These are phyloP conservation scores for Crithidia expoeki DNA, from an alignment of 208 protist species.

Conservation along the genomic window DNA sequence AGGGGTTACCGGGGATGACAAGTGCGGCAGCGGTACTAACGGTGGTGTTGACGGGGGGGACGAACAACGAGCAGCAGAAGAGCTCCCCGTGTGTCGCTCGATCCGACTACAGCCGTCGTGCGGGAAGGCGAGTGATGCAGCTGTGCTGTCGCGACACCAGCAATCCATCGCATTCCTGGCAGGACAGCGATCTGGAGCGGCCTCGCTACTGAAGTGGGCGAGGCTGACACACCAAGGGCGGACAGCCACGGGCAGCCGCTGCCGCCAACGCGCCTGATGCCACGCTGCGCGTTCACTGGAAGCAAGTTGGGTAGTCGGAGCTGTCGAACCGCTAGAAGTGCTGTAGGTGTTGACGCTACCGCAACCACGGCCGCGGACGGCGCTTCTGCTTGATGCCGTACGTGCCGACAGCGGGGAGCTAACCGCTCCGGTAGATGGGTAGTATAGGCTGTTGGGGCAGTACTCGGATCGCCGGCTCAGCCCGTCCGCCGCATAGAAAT, in stretches of 20 bases:
- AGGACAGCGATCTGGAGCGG: background rate
- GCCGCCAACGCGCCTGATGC: slow-evolving; percentile 40
- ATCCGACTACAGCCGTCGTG: background rate
- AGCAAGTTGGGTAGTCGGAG: slow-evolving; percentile 9
- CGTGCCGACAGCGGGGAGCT: slow-evolving; percentile 2
- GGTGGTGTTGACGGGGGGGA: background rate
- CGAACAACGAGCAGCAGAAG: background rate
- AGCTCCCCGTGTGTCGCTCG: background rate
- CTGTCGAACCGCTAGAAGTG: background rate
- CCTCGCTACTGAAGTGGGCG: slow-evolving; percentile 8
- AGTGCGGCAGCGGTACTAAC: background rate
- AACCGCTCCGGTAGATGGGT: slow-evolving; percentile 1
- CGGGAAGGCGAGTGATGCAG: background rate
- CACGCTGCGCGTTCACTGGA: slow-evolving; percentile 25
- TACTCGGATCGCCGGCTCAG: background rate
- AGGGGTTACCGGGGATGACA: background rate
- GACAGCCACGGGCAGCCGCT: slow-evolving; percentile 16
- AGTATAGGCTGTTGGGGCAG: slow-evolving; percentile 9
- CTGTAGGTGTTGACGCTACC: background rate
- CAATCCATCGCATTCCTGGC: slow-evolving; percentile 12
- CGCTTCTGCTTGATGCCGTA: background rate
- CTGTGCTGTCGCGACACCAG: slow-evolving; percentile 33
- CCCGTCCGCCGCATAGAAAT: slow-evolving; percentile 14
- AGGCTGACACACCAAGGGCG: slow-evolving; percentile 25
- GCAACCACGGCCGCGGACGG: background rate